Conservation (phyloP, 2,329 filamentous ascomycete species). For the Aspergillus cejpii region DNA sequence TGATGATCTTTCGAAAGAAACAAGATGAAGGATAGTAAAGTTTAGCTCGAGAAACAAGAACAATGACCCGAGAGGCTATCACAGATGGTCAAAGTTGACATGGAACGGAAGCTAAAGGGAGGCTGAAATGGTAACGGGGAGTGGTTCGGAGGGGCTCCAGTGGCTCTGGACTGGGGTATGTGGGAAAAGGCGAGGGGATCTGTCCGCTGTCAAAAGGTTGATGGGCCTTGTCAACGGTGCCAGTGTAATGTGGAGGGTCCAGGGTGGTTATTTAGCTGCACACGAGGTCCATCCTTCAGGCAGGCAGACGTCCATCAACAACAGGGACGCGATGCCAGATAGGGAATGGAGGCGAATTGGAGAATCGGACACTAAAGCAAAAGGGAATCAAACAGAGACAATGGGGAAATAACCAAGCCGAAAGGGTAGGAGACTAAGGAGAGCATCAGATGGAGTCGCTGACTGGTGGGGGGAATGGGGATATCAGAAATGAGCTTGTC, state of each 20-base stretch:
- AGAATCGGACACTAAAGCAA: slow-evolving; percentile 8
- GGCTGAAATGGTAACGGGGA: slow-evolving; percentile 17
- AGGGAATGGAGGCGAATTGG: slow-evolving; percentile 11
- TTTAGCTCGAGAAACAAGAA: slow-evolving; percentile 15
- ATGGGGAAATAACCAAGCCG: slow-evolving; percentile 12
- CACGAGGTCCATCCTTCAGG: slow-evolving; percentile 25
- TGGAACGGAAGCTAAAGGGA: slow-evolving; percentile 21
- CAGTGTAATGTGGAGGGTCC: slow-evolving; percentile 31
- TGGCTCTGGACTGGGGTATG: slow-evolving; percentile 20
- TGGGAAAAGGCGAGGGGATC: slow-evolving; percentile 3
- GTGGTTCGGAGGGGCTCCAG: slow-evolving; percentile 22
- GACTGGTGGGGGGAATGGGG: slow-evolving; percentile 15
- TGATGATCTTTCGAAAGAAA: slow-evolving; percentile 11
- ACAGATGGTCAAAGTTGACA: slow-evolving; percentile 18
- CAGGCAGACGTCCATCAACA: slow-evolving; percentile 12
- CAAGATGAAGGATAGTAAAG: slow-evolving; percentile 11
- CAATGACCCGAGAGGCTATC: slow-evolving; percentile 15
- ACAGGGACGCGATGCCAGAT: slow-evolving; percentile 13
- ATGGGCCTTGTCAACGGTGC: slow-evolving; percentile 19
- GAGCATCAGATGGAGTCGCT: slow-evolving; percentile 15
- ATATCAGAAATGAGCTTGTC: slow-evolving; percentile 31
- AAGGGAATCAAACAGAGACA: slow-evolving; percentile 11
- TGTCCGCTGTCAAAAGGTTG: not conserved
- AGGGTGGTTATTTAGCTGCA: slow-evolving; percentile 39
- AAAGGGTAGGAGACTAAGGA: slow-evolving; percentile 14